Evolutionary conservation across 345 rosid species (phyloP), one percentile per base, ranked within the genome.

Genomic region (Cardiospermum halicacabum): DNA sequence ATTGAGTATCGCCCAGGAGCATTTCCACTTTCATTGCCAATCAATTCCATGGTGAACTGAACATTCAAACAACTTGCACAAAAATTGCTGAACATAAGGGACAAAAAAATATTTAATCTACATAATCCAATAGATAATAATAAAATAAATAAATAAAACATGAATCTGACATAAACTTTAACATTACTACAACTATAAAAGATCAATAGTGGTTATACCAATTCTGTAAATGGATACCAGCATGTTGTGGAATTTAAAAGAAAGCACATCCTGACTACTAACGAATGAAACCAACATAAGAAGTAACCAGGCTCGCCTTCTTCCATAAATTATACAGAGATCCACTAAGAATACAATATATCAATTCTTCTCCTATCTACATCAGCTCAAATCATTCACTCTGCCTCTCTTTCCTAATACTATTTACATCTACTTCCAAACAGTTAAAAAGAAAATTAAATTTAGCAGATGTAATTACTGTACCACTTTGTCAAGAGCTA

Each of bases 41-140:
- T 73, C 85, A 92, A 73, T 75, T 84, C 89, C 92, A 86, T 82
- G 40, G 83, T 77, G 77, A 82, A 86, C 92, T 86, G 83, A 65
- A 55, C 22, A 76, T 37, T 66, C 9, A 31, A 27, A 59, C 10
- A 24, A 55, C 36, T 34, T 10, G 16, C 5, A 42, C 58, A n/a
- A 47, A 53, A 49, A 30, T 36, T 60, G 47, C 31, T 60, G 56
- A n/a, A 28, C 8, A 42, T 27, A 50, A 6, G 32, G 32, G 26
- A 39, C 11, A 22, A 10, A 59, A 3, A 5, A 31, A 25, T 22
- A 30, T 34, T 15, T 34, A 8, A 22, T 11, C 62, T 10, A 8
- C 11, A 36, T 24, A n/a, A 19, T 48, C 4, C 3, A 31, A 18
- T 12, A 2, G 15, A 24, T 6, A 16, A 15, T 30, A 32, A 30